Conservation (phyloP, 148 eudicot genomes). For the Vaccinium vitisidaea region DNA sequence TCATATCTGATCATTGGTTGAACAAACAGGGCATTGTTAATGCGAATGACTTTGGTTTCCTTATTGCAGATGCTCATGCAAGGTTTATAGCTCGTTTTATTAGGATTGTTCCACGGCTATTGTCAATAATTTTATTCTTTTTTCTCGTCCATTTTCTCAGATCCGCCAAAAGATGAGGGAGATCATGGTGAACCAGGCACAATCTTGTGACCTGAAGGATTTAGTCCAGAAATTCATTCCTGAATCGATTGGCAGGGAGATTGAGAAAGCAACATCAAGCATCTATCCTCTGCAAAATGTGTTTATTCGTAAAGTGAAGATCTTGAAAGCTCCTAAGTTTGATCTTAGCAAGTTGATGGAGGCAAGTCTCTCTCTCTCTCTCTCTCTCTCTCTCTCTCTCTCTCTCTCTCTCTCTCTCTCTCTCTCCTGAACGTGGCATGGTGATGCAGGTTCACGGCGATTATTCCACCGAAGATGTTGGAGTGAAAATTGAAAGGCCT, state of each 20-base stretch:
- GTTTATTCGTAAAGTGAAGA: slow-evolving; percentile 75
- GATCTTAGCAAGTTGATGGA: slow-evolving; percentile 89
- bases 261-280: slow-evolving; percentile 78
- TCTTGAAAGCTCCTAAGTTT: slow-evolving; percentile 84
- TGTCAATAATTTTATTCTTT: background rate
- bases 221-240: slow-evolving; percentile 83
- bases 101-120: background rate
- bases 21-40: background rate
- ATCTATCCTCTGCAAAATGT: slow-evolving; percentile 85
- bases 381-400: no score
- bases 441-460: slow-evolving; percentile 70
- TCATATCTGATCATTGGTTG: background rate
- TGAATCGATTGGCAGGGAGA: slow-evolving; percentile 80
- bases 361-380: slow-evolving; percentile 27
- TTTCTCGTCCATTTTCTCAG: slow-evolving; percentile 20
- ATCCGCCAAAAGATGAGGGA: slow-evolving; percentile 92
- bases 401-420: background rate
- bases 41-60: background rate
- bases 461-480: slow-evolving; percentile 59
- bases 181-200: slow-evolving; percentile 81
- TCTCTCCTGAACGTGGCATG: background rate
- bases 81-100: background rate
- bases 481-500: slow-evolving; percentile 72
- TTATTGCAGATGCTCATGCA: background rate
- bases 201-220: slow-evolving; percentile 80